phyloP scores from a whole-genome alignment of 83 land plant species.

The Isoetes engelmannii region DNA sequence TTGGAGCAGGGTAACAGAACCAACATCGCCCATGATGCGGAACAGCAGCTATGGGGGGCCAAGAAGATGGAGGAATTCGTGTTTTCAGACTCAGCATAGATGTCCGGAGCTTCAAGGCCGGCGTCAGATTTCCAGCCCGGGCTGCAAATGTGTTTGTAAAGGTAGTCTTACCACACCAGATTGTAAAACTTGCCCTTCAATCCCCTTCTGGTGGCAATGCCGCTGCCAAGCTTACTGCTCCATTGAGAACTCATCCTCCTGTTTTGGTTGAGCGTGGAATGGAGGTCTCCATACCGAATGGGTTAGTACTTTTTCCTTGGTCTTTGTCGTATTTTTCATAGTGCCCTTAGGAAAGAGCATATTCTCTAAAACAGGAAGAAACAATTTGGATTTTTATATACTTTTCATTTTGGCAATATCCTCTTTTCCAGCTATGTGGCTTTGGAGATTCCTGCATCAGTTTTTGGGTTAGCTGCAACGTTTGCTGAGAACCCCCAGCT shows the following conservation, averaged over 20 bases:
- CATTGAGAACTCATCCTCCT: constrained; percentile 37
- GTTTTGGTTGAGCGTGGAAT: constrained; percentile 20
- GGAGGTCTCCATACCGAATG: constrained; percentile 31
- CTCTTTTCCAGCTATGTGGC: constrained; percentile 29
- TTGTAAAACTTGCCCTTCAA: constrained; percentile 25
- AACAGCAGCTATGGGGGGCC: neutral
- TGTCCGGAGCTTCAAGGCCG: constrained; percentile 39
- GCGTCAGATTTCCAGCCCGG: constrained; percentile 27
- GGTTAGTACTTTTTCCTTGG: constrained; percentile 18
- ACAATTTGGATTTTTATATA: neutral
- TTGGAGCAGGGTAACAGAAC: too few relatives aligned
- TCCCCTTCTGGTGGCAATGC: constrained; percentile 16
- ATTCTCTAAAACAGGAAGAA: neutral
- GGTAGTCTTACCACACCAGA: constrained; percentile 28
- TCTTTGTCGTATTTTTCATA: neutral
- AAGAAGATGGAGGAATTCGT: constrained; percentile 20
- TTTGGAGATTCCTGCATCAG: constrained; percentile 35
- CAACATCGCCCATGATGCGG: too few relatives aligned
- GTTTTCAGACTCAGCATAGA: constrained; percentile 30
- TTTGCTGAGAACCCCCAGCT: constrained; percentile 27
- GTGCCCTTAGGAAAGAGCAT: neutral
- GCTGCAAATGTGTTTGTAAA: constrained; percentile 28
- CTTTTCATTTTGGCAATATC: neutral
- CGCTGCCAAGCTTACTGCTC: constrained; percentile 27
- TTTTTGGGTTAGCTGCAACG: constrained; percentile 27